Base-by-base conservation (phyloP, 2,329 filamentous ascomycete genomes). In the Sarocladium strictum region DNA sequence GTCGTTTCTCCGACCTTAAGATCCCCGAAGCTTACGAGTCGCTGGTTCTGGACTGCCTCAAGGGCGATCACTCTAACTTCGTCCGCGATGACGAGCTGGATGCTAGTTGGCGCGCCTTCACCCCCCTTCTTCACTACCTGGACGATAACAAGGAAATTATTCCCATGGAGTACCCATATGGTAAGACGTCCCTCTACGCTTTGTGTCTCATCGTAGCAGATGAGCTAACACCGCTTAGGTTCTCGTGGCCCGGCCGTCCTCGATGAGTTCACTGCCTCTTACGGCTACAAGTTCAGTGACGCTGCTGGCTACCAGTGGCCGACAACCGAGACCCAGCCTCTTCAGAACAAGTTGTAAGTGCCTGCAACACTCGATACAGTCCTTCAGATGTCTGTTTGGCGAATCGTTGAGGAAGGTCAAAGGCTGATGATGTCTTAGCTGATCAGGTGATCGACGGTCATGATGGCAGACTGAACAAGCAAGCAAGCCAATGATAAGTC, bases 11-110 rank as follows among this genome's bases (percentile, higher is more conserved):
- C 17, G 94, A 99, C 74, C 84, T 99, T 56, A 99, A 99, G 84
- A 99, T 99, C 62, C 94, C 94, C 55, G 94, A 99, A 81, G 94
- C 94, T 6, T 99, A 99, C 75, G 94, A 99, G 75, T 97, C 92
- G 55, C 80, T 99, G 63, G 97, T 99, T 63, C 82, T 99, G 56
- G 94, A 99, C 72, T 94, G 93, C 63, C 80, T 99, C 65, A 99
- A 99, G 84, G 94, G 94, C 58, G 94, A 99, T 69, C 94, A 99
- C 81, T 97, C 92, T 73, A 99, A 99, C 85, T 99, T 99, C 73
- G 91, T 96, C 60, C 87, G 91, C 76, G 91, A 96, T 64, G 91
- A 96, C 68, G 94, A 99, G 77, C 82, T 99, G 27, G 94, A 99
- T 67, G 91, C 94, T 57, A 94, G 89, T 76, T 99, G 94, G 94